Percentiles rank a stretch among this genome's conserved stretches.
phyloP scores from a whole-genome alignment of 164 flowering plant genomes.

The Stephania cephalantha region DNA sequence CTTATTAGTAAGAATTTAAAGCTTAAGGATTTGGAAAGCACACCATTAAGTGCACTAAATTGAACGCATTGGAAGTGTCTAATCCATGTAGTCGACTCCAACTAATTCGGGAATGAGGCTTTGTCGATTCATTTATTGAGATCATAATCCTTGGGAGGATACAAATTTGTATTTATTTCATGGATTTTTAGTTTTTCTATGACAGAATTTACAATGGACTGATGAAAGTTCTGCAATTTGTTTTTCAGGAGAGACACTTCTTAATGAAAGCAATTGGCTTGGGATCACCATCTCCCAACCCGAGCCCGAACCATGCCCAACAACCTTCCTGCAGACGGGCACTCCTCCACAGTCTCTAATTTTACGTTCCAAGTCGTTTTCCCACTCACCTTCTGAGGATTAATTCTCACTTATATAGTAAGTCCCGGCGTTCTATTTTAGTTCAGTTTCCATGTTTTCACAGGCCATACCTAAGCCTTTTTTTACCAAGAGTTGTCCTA shows the following conservation, averaged over 20 bases:
- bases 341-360: slow-evolving; percentile 75
- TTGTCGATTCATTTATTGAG: neutral
- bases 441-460: slow-evolving; percentile 20
- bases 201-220: slow-evolving; percentile 11
- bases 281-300: slow-evolving; percentile 48
- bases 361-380: slow-evolving; percentile 9
- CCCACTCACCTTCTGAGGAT: slow-evolving; percentile 11
- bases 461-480: slow-evolving; percentile 40
- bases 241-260: slow-evolving; percentile 75
- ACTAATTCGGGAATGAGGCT: too few relatives aligned
- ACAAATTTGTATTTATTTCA: neutral
- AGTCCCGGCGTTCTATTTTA: slow-evolving; percentile 19
- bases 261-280: slow-evolving; percentile 70
- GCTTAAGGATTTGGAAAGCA: too few relatives aligned
- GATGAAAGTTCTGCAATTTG: slow-evolving; percentile 8
- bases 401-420: slow-evolving; percentile 11
- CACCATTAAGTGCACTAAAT: too few relatives aligned
- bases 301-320: slow-evolving; percentile 35
- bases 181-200: neutral
- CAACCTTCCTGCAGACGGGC: slow-evolving; percentile 84
- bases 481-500: slow-evolving; percentile 37
- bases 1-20: too few relatives aligned
- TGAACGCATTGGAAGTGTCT: too few relatives aligned
- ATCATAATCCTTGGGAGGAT: neutral
- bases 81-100: neutral